Base-by-base conservation (phyloP, 257 asterid species). In the Prunella vulgaris region DNA sequence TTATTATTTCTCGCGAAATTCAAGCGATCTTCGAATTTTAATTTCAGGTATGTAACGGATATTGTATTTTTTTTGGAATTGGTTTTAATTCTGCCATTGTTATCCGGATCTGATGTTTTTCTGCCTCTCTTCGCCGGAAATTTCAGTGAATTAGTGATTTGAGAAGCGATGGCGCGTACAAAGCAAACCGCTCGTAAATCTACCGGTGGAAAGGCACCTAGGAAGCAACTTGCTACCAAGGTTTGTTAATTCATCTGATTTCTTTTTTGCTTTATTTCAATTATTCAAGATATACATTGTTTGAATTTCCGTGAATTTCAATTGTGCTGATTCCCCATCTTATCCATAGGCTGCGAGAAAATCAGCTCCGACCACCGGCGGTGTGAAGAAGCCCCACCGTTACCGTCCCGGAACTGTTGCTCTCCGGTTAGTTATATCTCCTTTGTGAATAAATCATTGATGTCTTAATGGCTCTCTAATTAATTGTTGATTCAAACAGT, bases 301-400 rank as follows among this genome's bases (percentile, higher is more conserved):
- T 28, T 6, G 5, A 28, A 3, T 22, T 5, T 4, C 10, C 5
- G 33, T 37, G 46, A 38, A 37, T 10, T 38, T 38, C 4, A 3
- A 7, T 64, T 25, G 28, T 25, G 28, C 3, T 1, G 28, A 25
- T 25, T 25, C 3, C 28, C 9, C 33, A 27, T 46, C 12, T 54
- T 18, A n/a, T 14, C 12, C 30, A 12, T 6, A 86, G 91, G 95
- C 95, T 20, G 93, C 96, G 2, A 83, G 96, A 64, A 88, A 88
- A 14, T 88, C 96, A 0, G 93, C 93, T 4, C 96, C 96, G 0
- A 84, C 87, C 22, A 84, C 90, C 30, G 95, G 95, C 8, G 95
- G 95, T 59, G 95, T 88, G 28, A 88, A 88, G 87, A 88, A 88
- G 85, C 95, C 95, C 63, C 95, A 88, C 49, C 95, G 95, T 21